phyloP scores from a whole-genome alignment of 768 basidiomycete species.

The Candolleomyces efflorescens region DNA sequence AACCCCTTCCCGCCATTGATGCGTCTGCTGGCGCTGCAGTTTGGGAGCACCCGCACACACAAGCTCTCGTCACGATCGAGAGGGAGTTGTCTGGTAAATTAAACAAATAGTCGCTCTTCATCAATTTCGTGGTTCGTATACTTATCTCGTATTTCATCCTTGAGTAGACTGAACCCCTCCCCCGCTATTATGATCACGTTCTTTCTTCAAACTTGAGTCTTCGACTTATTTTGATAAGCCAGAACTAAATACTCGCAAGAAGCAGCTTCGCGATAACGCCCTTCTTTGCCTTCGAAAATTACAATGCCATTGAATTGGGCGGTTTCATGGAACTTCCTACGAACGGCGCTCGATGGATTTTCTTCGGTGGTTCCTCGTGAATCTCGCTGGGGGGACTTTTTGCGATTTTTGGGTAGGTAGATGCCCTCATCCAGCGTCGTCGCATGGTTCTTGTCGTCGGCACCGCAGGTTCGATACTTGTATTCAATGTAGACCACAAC shows the following conservation, averaged over 20 bases:
- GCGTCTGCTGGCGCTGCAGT: conserved; percentile 51
- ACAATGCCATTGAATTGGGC: too few relatives aligned
- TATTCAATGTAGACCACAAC: too few relatives aligned
- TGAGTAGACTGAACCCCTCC: too few relatives aligned
- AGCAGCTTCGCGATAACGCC: too few relatives aligned
- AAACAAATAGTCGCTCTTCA: not conserved
- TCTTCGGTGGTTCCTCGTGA: not conserved
- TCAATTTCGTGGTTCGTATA: not conserved
- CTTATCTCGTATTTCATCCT: not conserved
- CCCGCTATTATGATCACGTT: too few relatives aligned
- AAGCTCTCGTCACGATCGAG: conserved; percentile 64
- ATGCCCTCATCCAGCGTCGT: not conserved
- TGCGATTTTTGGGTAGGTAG: too few relatives aligned
- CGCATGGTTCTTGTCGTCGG: not conserved
- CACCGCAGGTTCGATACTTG: not conserved
- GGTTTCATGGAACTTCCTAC: too few relatives aligned
- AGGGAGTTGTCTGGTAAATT: conserved; percentile 46
- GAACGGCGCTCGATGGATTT: not conserved
- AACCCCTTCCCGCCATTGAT: conserved; percentile 68
- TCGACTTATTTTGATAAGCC: too few relatives aligned
- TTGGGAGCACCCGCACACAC: conserved; percentile 71
- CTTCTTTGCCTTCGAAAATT: too few relatives aligned
- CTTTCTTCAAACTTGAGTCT: too few relatives aligned
- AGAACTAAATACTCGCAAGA: too few relatives aligned
- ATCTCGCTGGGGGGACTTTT: too few relatives aligned